Conservation (phyloP, 2,329 filamentous ascomycete species). For the Cryphonectria parasitica region DNA sequence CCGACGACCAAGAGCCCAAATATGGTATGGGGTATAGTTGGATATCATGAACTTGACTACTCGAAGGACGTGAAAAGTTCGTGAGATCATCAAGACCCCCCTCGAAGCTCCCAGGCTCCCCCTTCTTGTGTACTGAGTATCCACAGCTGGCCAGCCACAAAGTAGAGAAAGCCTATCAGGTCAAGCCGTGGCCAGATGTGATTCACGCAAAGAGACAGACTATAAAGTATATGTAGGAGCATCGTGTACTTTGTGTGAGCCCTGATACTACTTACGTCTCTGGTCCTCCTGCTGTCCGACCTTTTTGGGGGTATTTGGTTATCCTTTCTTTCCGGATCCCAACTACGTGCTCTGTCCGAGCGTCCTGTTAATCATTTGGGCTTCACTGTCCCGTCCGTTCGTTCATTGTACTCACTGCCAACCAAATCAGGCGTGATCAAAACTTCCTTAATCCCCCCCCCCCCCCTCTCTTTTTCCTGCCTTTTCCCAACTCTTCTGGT, state of each 20-base stretch:
- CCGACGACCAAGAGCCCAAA: background rate
- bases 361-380: background rate
- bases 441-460: background rate
- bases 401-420: background rate
- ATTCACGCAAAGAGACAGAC: background rate
- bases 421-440: background rate
- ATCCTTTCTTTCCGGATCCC: background rate
- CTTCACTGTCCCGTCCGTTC: constrained; percentile 1
- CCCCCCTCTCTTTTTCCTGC: background rate
- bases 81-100: background rate
- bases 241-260: background rate
- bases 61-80: background rate
- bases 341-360: background rate
- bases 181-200: background rate
- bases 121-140: background rate
- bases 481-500: background rate
- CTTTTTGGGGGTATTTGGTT: background rate
- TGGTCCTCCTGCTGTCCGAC: background rate
- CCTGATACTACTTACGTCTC: background rate
- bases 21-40: background rate
- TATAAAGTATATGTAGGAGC: background rate
- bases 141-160: background rate
- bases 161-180: background rate
- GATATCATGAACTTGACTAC: background rate
- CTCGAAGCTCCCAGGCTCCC: background rate